A percentile compares a stretch with the other conserved stretches of the same genome.
These are phyloP conservation scores for Colletotrichum sp. DNA, from an alignment of 2,329 filamentous ascomycete species.

Conservation along the genomic window DNA sequence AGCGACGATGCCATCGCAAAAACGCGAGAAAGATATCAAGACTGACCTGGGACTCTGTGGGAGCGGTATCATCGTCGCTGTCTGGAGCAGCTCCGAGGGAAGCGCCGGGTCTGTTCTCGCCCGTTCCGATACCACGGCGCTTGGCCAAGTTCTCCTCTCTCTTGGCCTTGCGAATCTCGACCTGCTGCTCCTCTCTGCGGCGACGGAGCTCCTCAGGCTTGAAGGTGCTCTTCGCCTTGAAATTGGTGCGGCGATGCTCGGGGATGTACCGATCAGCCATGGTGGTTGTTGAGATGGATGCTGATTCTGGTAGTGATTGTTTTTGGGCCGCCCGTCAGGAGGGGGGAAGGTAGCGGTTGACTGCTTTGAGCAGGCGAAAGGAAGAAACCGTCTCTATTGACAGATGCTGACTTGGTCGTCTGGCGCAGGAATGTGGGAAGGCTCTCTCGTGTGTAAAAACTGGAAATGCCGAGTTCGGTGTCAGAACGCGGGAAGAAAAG, in stretches of 20 bases:
- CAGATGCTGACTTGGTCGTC: background rate
- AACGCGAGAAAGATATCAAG: slow-evolving; percentile 17
- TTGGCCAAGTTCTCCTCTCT: slow-evolving; percentile 99
- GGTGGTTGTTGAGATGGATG: slow-evolving; percentile 43
- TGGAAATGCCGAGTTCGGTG: background rate
- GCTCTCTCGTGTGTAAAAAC: background rate
- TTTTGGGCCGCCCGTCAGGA: slow-evolving; percentile 7
- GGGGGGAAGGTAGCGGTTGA: background rate
- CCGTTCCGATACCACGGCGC: slow-evolving; percentile 88
- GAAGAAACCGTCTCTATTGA: background rate
- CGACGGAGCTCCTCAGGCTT: slow-evolving; percentile 98
- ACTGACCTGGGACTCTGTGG: slow-evolving; percentile 94
- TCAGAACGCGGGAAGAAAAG: slow-evolving; percentile 11
- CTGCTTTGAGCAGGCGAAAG: background rate
- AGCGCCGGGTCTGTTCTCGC: slow-evolving; percentile 80
- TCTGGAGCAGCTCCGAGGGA: slow-evolving; percentile 88
- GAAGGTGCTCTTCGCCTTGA: slow-evolving; percentile 99
- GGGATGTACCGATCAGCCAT: slow-evolving; percentile 99
- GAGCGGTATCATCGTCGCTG: slow-evolving; percentile 95
- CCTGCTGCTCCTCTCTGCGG: slow-evolving; percentile 98
- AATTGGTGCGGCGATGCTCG: slow-evolving; percentile 98
- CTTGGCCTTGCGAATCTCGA: slow-evolving; percentile 98
- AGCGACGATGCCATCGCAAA: background rate
- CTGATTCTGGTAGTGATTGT: background rate
- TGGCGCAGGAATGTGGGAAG: background rate